Conservation (phyloP, 129 eudicot species). For the Pseudognaphalium luteoalbum region DNA sequence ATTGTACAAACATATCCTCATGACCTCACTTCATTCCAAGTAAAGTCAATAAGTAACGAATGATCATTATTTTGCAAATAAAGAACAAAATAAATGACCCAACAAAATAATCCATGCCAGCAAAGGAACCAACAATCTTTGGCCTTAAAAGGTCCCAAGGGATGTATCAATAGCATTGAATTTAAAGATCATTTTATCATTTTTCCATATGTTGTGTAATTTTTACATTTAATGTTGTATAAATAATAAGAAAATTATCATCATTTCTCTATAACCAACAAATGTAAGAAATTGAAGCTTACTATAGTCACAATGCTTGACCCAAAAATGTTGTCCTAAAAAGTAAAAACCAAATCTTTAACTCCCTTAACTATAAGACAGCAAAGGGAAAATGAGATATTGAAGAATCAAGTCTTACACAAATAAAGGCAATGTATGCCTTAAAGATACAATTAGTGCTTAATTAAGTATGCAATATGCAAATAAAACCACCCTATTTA, state of each 20-base stretch:
- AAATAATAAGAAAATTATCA: too few species aligned
- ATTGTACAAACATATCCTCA: too few species aligned
- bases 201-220: not conserved
- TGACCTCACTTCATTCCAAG: too few species aligned
- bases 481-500: conserved; percentile 27
- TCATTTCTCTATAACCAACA: too few species aligned
- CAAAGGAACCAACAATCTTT: conserved; percentile 23
- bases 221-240: too few species aligned
- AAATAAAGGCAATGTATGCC: conserved; percentile 26
- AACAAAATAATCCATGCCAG: conserved; percentile 20
- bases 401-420: conserved; percentile 26
- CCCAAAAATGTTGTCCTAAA: conserved; percentile 31
- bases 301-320: conserved; percentile 5
- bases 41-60: not conserved
- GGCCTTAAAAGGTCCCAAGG: conserved; percentile 19
- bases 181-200: conserved; percentile 17
- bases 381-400: conserved; percentile 32
- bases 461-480: conserved; percentile 28
- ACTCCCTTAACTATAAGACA: conserved; percentile 38
- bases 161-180: conserved; percentile 24
- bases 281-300: conserved; percentile 15
- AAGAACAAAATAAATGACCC: conserved; percentile 1
- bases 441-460: conserved; percentile 35
- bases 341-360: conserved; percentile 25
- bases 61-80: not conserved